Evolutionary conservation across 768 basidiomycete species (phyloP), one percentile per base, ranked within the genome.

Genomic region (Solioccasus polychromus): DNA sequence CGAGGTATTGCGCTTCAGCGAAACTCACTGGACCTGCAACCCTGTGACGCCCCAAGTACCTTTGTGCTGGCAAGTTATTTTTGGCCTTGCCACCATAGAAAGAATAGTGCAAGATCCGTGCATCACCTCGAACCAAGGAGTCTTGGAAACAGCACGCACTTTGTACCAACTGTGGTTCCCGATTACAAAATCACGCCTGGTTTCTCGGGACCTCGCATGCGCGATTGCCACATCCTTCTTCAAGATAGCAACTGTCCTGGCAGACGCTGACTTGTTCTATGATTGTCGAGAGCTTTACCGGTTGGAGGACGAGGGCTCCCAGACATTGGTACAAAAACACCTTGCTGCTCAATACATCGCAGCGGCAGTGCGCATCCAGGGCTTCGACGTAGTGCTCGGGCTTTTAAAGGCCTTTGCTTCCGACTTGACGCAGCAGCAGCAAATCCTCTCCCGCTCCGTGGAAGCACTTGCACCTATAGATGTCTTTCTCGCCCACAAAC

Each of bases 151-250:
- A 18, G 43, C 65, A 7, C 63, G 64, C 11, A 47, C 64, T 14
- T 56, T 79, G n/a, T 77, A 74, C 72, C 55, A 51, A 18, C 54
- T 44, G 15, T 83, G 79, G 76, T 52, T 52, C 43, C 57, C 22
- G 31, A 46, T 38, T 44, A 53, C 42, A 12, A 42, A 44, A n/a
- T 18, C 53, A 46, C 20, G 57, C 60, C 45, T 55, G 3, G 62
- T 76, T 7, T 58, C 67, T n/a, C 70, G 69, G 18, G 47, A 50
- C 31, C 35, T 64, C 18, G 35, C 50, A 3, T 48, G 52, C 22
- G 64, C 66, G 8, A 61, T 78, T 28, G 51, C 69, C 5, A 61
- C 68, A 6, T 60, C 74, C 1, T 79, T 82, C 54, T 60, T 82
- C 24, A 73, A 66, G 35, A 54, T 80, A 25, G 69, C 78, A 8